Base-by-base conservation (phyloP, 2,329 filamentous ascomycete genomes). In the Stagonosporopsis chrysanthemi region DNA sequence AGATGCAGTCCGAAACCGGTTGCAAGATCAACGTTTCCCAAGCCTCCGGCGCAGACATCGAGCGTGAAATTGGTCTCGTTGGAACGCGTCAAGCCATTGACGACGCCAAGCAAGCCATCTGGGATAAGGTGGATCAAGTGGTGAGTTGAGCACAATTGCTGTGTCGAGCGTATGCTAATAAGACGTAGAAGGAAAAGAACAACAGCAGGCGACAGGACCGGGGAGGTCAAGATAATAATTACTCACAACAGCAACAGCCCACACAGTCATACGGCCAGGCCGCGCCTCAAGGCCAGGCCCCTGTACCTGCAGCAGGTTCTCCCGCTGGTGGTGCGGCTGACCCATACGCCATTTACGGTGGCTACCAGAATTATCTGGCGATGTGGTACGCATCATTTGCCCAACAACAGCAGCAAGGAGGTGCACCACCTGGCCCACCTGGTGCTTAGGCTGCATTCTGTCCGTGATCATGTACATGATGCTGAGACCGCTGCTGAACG, bases 11-110 rank as follows among this genome's bases (percentile, higher is more conserved):
- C 71, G 84, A 82, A 29, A 95, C 91, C 5, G 90, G 91, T 42
- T 97, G 93, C 84, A 96, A 96, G 80, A 96, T 97, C 81, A 97
- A 97, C 69, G 92, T 97, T 24, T 90, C 91, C 29, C 90, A 91
- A 69, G 88, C 91, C 7, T 88, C 88, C 33, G 90, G 90, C 15
- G 88, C 90, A 46, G 92, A 96, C 72, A 84, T 88, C 56, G 89
- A 95, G 75, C 88, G 92, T 70, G 90, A 96, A 75, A 96, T 97
- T 71, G 91, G 90, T 42, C 83, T 97, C 41, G 89, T 95, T 62
- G 93, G 92, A 61, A 86, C 85, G 35, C 85, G 86, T 41, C 88
- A 91, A 67, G 87, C 90, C 52, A 95, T 97, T 71, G 86, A 86
- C 49, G 86, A 87, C 63, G 93, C 93, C 33, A 96, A 96, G 80